These are phyloP conservation scores for Penicillium flavigenum DNA, from an alignment of 495 filamentous ascomycete genomes.

Conservation along the genomic window DNA sequence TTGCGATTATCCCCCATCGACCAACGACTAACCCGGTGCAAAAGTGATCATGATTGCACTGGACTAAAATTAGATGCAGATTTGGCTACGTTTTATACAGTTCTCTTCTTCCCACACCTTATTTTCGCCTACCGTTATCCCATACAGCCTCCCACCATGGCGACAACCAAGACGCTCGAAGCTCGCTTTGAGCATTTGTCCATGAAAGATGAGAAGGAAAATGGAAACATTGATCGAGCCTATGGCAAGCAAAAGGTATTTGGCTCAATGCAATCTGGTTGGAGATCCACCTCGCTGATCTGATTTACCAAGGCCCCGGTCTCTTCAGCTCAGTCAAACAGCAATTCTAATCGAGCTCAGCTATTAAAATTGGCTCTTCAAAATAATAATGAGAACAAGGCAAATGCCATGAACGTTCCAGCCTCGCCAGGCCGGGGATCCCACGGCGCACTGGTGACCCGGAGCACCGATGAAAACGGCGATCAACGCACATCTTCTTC, in stretches of 20 bases:
- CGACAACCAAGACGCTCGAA: slow-evolving; percentile 64
- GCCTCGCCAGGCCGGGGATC: slow-evolving; percentile 35
- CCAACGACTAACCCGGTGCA: slow-evolving; percentile 10
- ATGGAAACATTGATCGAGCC: slow-evolving; percentile 42
- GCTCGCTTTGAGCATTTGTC: slow-evolving; percentile 79
- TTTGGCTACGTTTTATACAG: background rate
- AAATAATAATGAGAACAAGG: slow-evolving; percentile 60
- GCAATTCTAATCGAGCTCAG: slow-evolving; percentile 63
- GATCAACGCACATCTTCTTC: slow-evolving; percentile 53
- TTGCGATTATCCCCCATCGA: slow-evolving; percentile 17
- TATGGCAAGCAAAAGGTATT: slow-evolving; percentile 71
- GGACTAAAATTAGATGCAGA: background rate
- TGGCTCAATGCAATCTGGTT: background rate
- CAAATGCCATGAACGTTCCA: slow-evolving; percentile 45
- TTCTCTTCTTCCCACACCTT: slow-evolving; percentile 3
- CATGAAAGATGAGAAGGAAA: slow-evolving; percentile 78
- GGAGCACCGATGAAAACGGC: slow-evolving; percentile 55
- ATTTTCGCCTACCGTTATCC: slow-evolving; percentile 7
- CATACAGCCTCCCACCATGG: slow-evolving; percentile 40
- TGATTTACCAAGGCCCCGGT: slow-evolving; percentile 36
- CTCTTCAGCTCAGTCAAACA: slow-evolving; percentile 55
- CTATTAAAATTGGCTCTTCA: slow-evolving; percentile 81
- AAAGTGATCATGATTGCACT: slow-evolving; percentile 16
- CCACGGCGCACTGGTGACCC: slow-evolving; percentile 42
- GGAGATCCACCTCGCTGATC: slow-evolving; percentile 29